Base-by-base conservation (phyloP, 2,329 filamentous ascomycete genomes). In the Diaporthe longicolla region DNA sequence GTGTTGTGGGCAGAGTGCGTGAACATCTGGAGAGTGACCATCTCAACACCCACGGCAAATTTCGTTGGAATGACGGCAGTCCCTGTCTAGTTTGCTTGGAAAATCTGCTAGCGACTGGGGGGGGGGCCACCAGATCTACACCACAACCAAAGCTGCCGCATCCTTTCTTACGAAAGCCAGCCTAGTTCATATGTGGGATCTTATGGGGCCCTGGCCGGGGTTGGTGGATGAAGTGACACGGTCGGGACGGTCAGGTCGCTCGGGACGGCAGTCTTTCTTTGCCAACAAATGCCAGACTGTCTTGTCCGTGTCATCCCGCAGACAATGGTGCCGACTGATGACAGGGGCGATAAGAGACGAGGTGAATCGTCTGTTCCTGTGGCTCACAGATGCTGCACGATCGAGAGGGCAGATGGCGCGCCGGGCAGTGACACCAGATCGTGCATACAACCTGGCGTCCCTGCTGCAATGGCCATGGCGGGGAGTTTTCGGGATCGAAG, bases 51-150 rank as follows among this genome's bases (percentile, higher is more conserved):
- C 63, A 68, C n/a, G 63, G 63, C 48, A 68, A 40, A 68, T 68
- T 68, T 68, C 63, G 63, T 68, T 37, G 63, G 54, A 21, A 68
- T 68, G 63, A 66, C 63, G 63, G 63, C 43, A 54, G 63, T 54
- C 63, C 48, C 24, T 26, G 63, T 68, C 63, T 54, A 68, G 48
- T 54, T 13, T 68, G 45, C 63, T 54, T 68, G 63, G 63, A 54
- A 52, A 54, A 54, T 54, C 45, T 68, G 63, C 63, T 68, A 68
- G 63, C 63, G 48, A 68, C 63, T 26, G 32, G 45, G 32, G 37
- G 35, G 32, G 19, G 29, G 29, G 61, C 37, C 29, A 32, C 61
- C 52, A 66, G 45, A 66, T 66, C 45, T 66, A 52, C 61, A 50
- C 45, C 45, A 66, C n/a, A 35, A 24, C 43, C 61, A 66, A 24